Conservation (phyloP, 176 grass and related monocot genomes). For the Aegilops tauschii region DNA sequence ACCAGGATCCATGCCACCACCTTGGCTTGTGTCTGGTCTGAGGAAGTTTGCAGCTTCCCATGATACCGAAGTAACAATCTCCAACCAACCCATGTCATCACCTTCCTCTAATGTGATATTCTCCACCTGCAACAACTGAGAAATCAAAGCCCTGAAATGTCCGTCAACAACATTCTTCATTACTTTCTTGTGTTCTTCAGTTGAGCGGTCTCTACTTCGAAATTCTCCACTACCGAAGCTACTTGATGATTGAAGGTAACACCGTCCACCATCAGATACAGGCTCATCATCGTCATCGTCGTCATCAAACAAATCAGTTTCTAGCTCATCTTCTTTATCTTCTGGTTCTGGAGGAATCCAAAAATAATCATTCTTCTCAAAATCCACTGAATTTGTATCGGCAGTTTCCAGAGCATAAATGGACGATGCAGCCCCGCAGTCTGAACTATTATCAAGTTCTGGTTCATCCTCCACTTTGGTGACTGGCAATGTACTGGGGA, state of each 20-base stretch:
- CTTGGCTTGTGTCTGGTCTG: conserved; percentile 74
- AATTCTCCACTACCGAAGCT: conserved; percentile 70
- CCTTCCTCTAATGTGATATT: conserved; percentile 60
- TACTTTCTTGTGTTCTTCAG: conserved; percentile 75
- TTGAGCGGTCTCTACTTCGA: conserved; percentile 47
- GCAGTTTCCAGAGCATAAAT: conserved; percentile 77
- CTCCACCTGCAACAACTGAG: conserved; percentile 79
- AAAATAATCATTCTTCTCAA: conserved; percentile 71
- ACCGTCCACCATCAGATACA: conserved; percentile 35
- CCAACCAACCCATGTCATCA: conserved; percentile 78
- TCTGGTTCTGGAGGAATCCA: conserved; percentile 95
- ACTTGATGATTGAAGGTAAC: conserved; percentile 52
- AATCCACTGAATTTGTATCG: conserved; percentile 63
- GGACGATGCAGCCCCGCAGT: conserved; percentile 71
- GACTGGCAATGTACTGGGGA: conserved; percentile 17
- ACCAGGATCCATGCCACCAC: conserved; percentile 88
- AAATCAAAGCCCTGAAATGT: conserved; percentile 87
- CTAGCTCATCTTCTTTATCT: conserved; percentile 72
- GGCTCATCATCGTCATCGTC: conserved; percentile 35
- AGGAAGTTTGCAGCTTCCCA: conserved; percentile 91
- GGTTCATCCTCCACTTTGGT: conserved; percentile 73
- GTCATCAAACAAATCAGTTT: conserved; percentile 41
- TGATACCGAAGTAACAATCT: conserved; percentile 82
- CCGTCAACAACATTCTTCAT: conserved; percentile 83
- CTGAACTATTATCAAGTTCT: conserved; percentile 81